Percentiles rank a stretch among this genome's conserved stretches.
These are phyloP conservation scores for Cyberlindnera mrakii DNA, from an alignment of 805 yeast species.

Conservation along the genomic window DNA sequence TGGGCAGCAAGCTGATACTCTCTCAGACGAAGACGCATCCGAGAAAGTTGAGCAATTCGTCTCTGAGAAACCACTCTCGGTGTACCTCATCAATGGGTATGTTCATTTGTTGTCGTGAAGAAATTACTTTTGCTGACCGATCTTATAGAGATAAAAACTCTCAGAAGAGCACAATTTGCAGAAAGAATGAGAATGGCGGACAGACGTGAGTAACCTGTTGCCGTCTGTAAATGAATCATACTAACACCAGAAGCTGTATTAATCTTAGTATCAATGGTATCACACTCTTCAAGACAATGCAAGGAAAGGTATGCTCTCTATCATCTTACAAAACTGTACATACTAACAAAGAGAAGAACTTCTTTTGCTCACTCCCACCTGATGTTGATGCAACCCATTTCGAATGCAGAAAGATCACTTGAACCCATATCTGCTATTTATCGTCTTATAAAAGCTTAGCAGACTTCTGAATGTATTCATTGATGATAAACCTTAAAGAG, in stretches of 20 bases:
- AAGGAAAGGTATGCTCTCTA: constrained; percentile 24
- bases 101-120: constrained; percentile 1
- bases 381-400: constrained; percentile 44
- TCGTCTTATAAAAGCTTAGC: too few relatives aligned
- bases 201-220: constrained; percentile 24
- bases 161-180: constrained; percentile 38
- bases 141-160: constrained; percentile 11
- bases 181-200: constrained; percentile 36
- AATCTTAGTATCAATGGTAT: constrained; percentile 35
- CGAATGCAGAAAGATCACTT: constrained; percentile 39
- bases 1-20: background rate
- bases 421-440: background rate
- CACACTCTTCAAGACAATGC: constrained; percentile 43
- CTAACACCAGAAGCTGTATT: constrained; percentile 31
- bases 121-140: background rate
- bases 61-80: constrained; percentile 9
- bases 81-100: constrained; percentile 22
- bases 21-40: background rate
- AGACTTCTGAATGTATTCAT: too few relatives aligned
- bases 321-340: background rate
- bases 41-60: constrained; percentile 2
- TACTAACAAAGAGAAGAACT: constrained; percentile 25
- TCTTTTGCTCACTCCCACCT: constrained; percentile 44
- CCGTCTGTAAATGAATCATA: background rate
- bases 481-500: too few relatives aligned